Evolutionary conservation across 2,329 filamentous ascomycete species (phyloP).

Genomic region (Microascus cirrosus): DNA sequence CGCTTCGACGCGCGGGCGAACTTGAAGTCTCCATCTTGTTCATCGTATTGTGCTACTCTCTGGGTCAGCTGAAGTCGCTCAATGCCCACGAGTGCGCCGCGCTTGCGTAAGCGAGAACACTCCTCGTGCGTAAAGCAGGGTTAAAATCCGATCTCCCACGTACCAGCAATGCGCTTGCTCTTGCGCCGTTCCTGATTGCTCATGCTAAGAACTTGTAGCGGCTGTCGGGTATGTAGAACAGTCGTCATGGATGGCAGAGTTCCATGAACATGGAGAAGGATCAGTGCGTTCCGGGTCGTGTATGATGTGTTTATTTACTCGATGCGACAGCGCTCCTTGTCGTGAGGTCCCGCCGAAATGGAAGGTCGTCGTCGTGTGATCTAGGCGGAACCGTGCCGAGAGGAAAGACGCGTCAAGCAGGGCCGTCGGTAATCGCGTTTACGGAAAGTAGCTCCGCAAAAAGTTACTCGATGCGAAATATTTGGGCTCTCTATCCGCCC

Average conservation of each 20-base stretch:
- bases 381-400: background rate
- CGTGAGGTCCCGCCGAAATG: background rate
- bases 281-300: background rate
- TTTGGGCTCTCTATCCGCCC: background rate
- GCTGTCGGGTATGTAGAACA: conserved; percentile 51
- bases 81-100: background rate
- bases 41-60: conserved; percentile 32
- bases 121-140: too few relatives aligned
- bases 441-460: background rate
- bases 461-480: background rate
- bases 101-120: background rate
- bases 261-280: conserved; percentile 5
- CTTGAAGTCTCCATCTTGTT: conserved; percentile 67
- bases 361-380: background rate
- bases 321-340: background rate
- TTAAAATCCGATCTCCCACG: conserved; percentile 16
- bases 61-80: background rate
- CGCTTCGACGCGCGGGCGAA: conserved; percentile 60
- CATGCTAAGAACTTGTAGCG: conserved; percentile 60
- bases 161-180: conserved; percentile 56
- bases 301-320: background rate
- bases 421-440: background rate
- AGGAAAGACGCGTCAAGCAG: conserved; percentile 6
- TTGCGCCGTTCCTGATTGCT: conserved; percentile 50
- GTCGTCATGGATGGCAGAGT: conserved; percentile 56